Evolutionary conservation across 2,329 filamentous ascomycete species (phyloP).

Genomic region (Fragosphaeria purpurea): DNA sequence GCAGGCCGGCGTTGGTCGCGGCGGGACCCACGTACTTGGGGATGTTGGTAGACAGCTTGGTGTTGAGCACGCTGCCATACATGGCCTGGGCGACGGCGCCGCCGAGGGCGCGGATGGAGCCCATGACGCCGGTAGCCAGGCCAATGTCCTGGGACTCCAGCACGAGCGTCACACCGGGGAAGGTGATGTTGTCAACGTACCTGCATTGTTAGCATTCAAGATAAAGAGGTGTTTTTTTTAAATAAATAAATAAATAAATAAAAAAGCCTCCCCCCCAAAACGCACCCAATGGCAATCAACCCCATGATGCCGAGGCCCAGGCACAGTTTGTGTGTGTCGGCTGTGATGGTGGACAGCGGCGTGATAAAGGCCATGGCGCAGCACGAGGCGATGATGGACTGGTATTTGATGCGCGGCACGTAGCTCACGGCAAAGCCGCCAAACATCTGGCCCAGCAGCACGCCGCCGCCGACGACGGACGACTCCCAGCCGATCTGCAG

Average conservation of each 20-base stretch:
- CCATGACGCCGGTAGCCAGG: slow-evolving; percentile 32
- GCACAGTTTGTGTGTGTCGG: slow-evolving; percentile 19
- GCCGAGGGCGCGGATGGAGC: slow-evolving; percentile 34
- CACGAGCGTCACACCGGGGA: slow-evolving; percentile 33
- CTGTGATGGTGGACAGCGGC: slow-evolving; percentile 19
- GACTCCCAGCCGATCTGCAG: slow-evolving; percentile 31
- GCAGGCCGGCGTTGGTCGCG: slow-evolving; percentile 26
- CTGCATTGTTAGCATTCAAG: no score
- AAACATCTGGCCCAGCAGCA: slow-evolving; percentile 29
- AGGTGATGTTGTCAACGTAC: slow-evolving; percentile 27
- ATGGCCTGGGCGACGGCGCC: slow-evolving; percentile 27
- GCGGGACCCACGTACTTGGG: slow-evolving; percentile 24
- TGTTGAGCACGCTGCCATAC: slow-evolving; percentile 27
- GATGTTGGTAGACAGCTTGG: slow-evolving; percentile 24
- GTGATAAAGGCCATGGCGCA: slow-evolving; percentile 25
- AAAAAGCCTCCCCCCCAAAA: no score
- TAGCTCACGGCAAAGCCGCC: slow-evolving; percentile 26
- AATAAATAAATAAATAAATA: no score
- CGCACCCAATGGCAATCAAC: slow-evolving; percentile 20
- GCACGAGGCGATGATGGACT: slow-evolving; percentile 22
- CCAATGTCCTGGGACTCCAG: slow-evolving; percentile 37
- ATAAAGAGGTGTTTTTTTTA: no score
- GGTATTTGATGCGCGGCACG: slow-evolving; percentile 25
- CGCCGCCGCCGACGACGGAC: slow-evolving; percentile 29
- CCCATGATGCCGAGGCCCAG: slow-evolving; percentile 25